Base-by-base conservation (phyloP, 2,329 filamentous ascomycete species). In the Beauveria caledonica region DNA sequence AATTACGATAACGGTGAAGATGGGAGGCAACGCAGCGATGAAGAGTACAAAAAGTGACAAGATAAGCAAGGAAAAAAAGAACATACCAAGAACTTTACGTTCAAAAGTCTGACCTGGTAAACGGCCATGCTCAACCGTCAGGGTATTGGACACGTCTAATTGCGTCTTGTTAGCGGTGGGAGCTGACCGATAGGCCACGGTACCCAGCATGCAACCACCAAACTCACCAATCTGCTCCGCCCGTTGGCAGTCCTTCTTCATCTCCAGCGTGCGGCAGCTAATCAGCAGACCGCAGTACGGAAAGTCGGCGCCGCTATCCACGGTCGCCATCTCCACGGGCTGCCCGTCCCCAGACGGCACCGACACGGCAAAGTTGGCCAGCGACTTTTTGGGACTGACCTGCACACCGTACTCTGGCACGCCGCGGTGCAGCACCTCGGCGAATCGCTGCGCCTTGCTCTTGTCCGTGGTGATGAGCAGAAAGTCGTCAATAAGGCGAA, bases 401-500 rank as follows among this genome's bases (percentile, higher is more conserved):
- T 78, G 73, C 3, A 97, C 87, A 4, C 94, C 94, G 68, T 95
- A 97, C 39, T 86, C 82, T 0, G 87, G 83, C 40, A 94, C 73
- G 2, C 92, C 93, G 1, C 74, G 72, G 66, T 96, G 87, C 92
- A 99, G 96, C 17, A 83, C 80, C 61, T 86, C 76, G 21, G 96
- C 78, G 69, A 99, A 97, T 1, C 75, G 77, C 61, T 78, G 78
- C 0, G 91, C 93, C 67, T 92, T 85, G 8, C 72, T 65, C 58
- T 74, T 77, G 53, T 90, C 80, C 0, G 86, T 85, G 0, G 89
- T 96, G 67, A 99, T 86, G 50, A 99, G 83, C 5, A 97, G 78
- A 66, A 97, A 99, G 68, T 99, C 94, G 66, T 99, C 94, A 46
- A 96, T 90, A 10, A 97, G 80, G 17, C 94, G 83, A 57, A 97